Conservation (phyloP, 2,329 filamentous ascomycete genomes). For the Penicillium sp. region DNA sequence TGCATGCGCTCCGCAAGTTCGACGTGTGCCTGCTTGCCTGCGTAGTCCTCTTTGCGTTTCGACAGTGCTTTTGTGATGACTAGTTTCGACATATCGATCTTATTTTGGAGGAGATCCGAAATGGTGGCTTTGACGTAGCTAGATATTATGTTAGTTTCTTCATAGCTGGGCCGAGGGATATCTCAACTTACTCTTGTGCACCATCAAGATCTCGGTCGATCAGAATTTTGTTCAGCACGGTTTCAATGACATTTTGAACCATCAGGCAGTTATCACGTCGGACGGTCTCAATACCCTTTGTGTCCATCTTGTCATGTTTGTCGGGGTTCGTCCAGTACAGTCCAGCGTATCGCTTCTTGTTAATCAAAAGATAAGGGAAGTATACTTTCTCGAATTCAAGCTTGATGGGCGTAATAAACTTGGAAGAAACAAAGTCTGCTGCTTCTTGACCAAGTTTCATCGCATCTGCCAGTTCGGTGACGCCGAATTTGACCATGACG, state of each 20-base stretch:
- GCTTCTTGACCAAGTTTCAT: slow-evolving; percentile 98
- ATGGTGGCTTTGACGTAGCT: slow-evolving; percentile 97
- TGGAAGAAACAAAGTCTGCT: slow-evolving; percentile 79
- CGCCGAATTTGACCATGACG: slow-evolving; percentile 99
- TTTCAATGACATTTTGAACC: slow-evolving; percentile 97
- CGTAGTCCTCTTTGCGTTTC: slow-evolving; percentile 72
- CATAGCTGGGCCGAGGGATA: not conserved
- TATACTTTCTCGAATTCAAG: slow-evolving; percentile 99
- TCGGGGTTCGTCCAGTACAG: slow-evolving; percentile 93
- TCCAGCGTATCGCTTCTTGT: slow-evolving; percentile 99
- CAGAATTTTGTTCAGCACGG: slow-evolving; percentile 89
- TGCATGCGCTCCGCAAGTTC: slow-evolving; percentile 95
- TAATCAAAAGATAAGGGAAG: slow-evolving; percentile 96
- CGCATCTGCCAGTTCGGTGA: slow-evolving; percentile 77
- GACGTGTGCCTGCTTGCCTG: slow-evolving; percentile 90
- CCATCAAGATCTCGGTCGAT: slow-evolving; percentile 88
- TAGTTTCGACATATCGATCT: slow-evolving; percentile 97
- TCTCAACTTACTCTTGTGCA: slow-evolving; percentile 77
- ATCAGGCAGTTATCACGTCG: slow-evolving; percentile 93
- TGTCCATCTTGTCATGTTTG: slow-evolving; percentile 99
- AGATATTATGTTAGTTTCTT: slow-evolving; percentile 38
- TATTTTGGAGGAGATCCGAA: slow-evolving; percentile 92
- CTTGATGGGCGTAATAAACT: slow-evolving; percentile 97
- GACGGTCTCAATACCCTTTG: slow-evolving; percentile 98
- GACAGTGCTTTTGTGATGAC: slow-evolving; percentile 97